phyloP scores from a whole-genome alignment of 495 filamentous ascomycete species.

The Penicillium verhagenii region DNA sequence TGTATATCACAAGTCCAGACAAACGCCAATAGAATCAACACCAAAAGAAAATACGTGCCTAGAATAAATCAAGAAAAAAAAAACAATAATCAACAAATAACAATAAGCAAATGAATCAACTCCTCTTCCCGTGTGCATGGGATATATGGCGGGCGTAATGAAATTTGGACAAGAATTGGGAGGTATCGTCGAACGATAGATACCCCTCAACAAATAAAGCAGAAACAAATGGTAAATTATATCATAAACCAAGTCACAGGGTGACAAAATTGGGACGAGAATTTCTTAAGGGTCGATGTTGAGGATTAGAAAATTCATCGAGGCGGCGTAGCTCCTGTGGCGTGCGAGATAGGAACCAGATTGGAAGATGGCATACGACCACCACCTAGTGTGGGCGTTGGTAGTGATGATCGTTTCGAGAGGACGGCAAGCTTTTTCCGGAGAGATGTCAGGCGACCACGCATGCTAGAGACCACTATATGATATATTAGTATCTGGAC shows the following conservation, averaged over 20 bases:
- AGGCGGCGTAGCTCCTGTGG: constrained; percentile 32
- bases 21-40: constrained; percentile 20
- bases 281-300: background rate
- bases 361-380: constrained; percentile 35
- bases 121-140: constrained; percentile 22
- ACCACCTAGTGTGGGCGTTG: constrained; percentile 28
- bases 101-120: constrained; percentile 9
- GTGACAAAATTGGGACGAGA: background rate
- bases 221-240: constrained; percentile 6
- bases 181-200: constrained; percentile 14
- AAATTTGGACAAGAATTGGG: constrained; percentile 15
- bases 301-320: constrained; percentile 14
- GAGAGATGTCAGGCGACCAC: constrained; percentile 51
- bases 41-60: background rate
- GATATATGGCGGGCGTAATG: constrained; percentile 24
- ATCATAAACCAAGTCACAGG: background rate
- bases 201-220: constrained; percentile 7
- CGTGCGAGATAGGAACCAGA: constrained; percentile 25
- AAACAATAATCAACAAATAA: no score
- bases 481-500: constrained; percentile 23
- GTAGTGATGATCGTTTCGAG: constrained; percentile 49
- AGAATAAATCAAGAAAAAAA: background rate
- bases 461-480: constrained; percentile 60
- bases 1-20: constrained; percentile 29
- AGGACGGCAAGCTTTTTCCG: constrained; percentile 58